Base-by-base conservation (phyloP, 2,329 filamentous ascomycete species). In the Amphichorda felina region DNA sequence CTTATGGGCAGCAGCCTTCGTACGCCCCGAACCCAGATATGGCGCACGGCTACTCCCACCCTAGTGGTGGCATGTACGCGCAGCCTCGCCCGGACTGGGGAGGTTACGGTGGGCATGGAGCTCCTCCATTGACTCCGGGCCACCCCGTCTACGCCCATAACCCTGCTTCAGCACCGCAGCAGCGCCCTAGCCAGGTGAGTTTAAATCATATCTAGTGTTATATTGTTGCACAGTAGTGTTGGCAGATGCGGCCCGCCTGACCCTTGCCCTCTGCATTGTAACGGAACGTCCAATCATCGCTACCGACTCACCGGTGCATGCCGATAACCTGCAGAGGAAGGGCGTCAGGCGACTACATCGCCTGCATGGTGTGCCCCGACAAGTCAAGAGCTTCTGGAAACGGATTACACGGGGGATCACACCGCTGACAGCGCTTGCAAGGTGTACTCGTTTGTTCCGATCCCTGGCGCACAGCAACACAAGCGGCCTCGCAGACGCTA, bases 381-480 rank as follows among this genome's bases (percentile, higher is more conserved):
- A n/a, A n/a, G n/a, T n/a, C n/a, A n/a, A n/a, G n/a, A n/a, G n/a
- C n/a, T n/a, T n/a, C n/a, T n/a, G n/a, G n/a, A n/a, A n/a, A n/a
- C n/a, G n/a, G n/a, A n/a, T n/a, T n/a, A n/a, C n/a, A n/a, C n/a
- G n/a, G n/a, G n/a, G n/a, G n/a, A n/a, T n/a, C n/a, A n/a, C n/a
- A n/a, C n/a, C 17, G 16, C 29, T 31, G 9, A 30, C 27, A 10
- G 7, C 22, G 13, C 16, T 8, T 22, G 21, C 44, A 43, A 95
- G 72, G 89, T 98, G 28, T 96, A 96, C 57, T 95, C 88, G 1
- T 96, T 98, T 53, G 91, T 96, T 22, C 89, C 91, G 0, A 96
- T 96, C 50, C 91, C 91, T 2, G 91, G 91, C 43, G 86, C 89
- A 10, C 88, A 95, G 55, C 91, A 98, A 56, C 89, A 96, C 59